Evolutionary conservation across 257 asterid genomes (phyloP), one percentile per base, ranked within the genome.

Genomic region (Solanum chaucha): DNA sequence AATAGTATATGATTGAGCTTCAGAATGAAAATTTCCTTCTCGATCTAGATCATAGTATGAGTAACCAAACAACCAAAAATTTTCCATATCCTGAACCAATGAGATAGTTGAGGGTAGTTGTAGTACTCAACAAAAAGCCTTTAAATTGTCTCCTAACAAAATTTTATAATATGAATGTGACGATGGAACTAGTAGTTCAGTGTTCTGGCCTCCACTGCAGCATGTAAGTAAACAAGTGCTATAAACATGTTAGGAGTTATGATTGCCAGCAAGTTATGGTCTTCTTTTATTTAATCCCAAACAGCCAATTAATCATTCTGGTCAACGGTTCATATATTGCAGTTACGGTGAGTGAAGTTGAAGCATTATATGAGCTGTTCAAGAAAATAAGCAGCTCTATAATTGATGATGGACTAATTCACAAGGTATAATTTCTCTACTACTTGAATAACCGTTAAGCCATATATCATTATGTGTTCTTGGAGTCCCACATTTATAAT

Each of bases 311-410:
- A 4, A 36, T 61, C 75, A 61, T 35, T 61, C 51, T 83, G 24
- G 5, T 61, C 73, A 34, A n/a, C 28, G 35, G 15, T 24, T 34
- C 17, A 67, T 58, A 2, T 82, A 55, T 87, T 92, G 92, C 92
- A 95, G 99, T 96, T 89, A 93, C 98, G 19, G 98, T 94, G 75
- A 93, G 91, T 84, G 98, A 96, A 94, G 97, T 96, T 10, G 98
- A 96, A 90, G 98, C 99, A 65, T 91, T 96, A 82, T 92, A 93
- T 68, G 93, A 91, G 86, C 93, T 96, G 74, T 95, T 78, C 88
- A 94, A 94, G 94, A 97, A 94, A 88, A 94, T 97, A 67, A 94
- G 98, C 93, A 92, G 98, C 91, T 93, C 96, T 84, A 95, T 95
- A 77, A 86, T 90, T 32, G 90, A 93, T 11, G 99, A 97, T 80